These are phyloP conservation scores for Sclerospora graminicola DNA, from an alignment of 352 stramenopile species.

Conservation along the genomic window DNA sequence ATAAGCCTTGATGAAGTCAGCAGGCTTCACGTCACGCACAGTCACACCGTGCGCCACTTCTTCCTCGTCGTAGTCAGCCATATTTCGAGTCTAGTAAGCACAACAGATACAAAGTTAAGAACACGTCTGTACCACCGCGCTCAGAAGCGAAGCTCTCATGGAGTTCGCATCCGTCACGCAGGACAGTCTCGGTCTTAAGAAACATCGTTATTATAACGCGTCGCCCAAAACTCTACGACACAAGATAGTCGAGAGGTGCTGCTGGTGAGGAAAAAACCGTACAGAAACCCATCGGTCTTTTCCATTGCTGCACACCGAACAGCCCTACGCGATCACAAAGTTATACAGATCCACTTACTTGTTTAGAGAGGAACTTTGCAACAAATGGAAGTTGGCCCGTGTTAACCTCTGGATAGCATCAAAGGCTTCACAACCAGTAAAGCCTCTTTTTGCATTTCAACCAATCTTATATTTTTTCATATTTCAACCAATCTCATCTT, in stretches of 20 bases:
- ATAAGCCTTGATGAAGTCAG: slow-evolving; percentile 98
- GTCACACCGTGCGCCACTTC: slow-evolving; percentile 87
- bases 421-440: slow-evolving; percentile 35
- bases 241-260: too few species aligned
- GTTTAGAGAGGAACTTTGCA: slow-evolving; percentile 79
- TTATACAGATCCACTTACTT: slow-evolving; percentile 54
- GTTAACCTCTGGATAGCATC: too few species aligned
- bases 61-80: slow-evolving; percentile 74
- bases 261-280: too few species aligned
- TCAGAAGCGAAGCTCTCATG: slow-evolving; percentile 21
- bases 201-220: slow-evolving; percentile 49
- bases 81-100: slow-evolving; percentile 45
- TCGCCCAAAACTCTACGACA: slow-evolving; percentile 19
- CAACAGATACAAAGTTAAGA: slow-evolving; percentile 53
- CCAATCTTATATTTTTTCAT: neutral
- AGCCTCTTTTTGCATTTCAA: neutral
- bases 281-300: too few species aligned
- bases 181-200: slow-evolving; percentile 88
- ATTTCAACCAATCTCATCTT: neutral
- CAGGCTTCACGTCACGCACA: slow-evolving; percentile 94
- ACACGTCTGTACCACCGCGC: slow-evolving; percentile 88
- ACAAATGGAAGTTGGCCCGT: too few species aligned
- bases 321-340: neutral
- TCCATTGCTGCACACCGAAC: too few species aligned
- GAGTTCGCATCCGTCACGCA: slow-evolving; percentile 48